Evolutionary conservation across 495 filamentous ascomycete species (phyloP), one percentile per base, ranked within the genome.

Genomic region (Podospora didyma): DNA sequence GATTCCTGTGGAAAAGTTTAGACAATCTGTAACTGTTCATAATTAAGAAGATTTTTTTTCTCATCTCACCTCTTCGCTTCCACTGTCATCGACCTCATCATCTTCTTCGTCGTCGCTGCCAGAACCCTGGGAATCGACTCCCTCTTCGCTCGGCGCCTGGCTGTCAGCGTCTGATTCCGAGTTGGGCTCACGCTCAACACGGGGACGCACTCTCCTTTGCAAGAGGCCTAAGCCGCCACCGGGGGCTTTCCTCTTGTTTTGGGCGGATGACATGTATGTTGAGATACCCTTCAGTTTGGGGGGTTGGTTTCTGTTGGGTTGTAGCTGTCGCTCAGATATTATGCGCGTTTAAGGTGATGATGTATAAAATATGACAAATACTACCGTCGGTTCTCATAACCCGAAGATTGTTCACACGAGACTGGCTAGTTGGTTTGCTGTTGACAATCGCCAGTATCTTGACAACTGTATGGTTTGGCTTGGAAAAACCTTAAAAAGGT

Each of bases 161-260:
- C 39, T 42, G 39, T 42, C 39, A 5, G 39, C 64, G 54, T 57
- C 56, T 26, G 64, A 57, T 7, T 67, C 81, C 23, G 81, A 74
- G 2, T 86, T 83, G 0, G 81, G 79, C 51, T 81, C 77, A 2
- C 68, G 65, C 41, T 82, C 84, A 34, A 76, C 77, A 31, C 79
- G 72, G 0, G 82, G 80, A 41, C 79, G 79, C 34, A 88, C 81
- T 44, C 85, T 76, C 54, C 84, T 76, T 61, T 87, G 79, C 9
- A 51, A 28, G 23, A 89, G 67, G 24, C 69, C 72, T 9, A 28
- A 9, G 17, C 52, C 51, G 22, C 56, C 35, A 17, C 48, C 59
- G 41, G 60, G 61, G 7, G 56, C 41, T 62, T 72, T 73, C 14
- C 71, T 60, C 42, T 73, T 73, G 24, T 42, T 42, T 16, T 14